These are phyloP conservation scores for Cordyceps farinosa DNA, from an alignment of 2,329 filamentous ascomycete genomes.

Conservation along the genomic window DNA sequence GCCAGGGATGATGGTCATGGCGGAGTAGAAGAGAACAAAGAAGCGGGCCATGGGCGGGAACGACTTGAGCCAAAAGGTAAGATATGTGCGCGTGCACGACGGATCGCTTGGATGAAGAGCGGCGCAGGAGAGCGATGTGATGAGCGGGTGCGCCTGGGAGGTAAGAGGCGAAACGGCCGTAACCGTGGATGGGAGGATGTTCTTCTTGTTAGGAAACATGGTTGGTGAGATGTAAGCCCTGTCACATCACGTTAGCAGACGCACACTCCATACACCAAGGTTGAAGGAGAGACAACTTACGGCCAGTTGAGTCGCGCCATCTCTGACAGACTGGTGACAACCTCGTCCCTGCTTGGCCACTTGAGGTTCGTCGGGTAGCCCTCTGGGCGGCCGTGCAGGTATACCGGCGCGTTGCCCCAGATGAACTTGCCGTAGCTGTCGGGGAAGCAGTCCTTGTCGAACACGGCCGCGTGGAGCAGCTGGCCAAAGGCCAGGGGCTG, in stretches of 20 bases:
- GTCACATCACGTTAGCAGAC: slow-evolving; percentile 17
- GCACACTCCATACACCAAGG: background rate
- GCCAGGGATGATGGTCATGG: slow-evolving; percentile 62
- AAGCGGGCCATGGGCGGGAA: slow-evolving; percentile 77
- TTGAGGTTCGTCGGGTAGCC: slow-evolving; percentile 61
- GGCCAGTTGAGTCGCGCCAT: slow-evolving; percentile 85
- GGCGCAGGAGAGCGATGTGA: slow-evolving; percentile 81
- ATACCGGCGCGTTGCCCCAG: slow-evolving; percentile 72
- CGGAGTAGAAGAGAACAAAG: slow-evolving; percentile 70
- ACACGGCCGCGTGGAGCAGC: slow-evolving; percentile 70
- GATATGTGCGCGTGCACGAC: slow-evolving; percentile 80
- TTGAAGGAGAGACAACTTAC: slow-evolving; percentile 43
- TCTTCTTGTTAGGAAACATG: slow-evolving; percentile 69
- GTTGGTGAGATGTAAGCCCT: slow-evolving; percentile 80
- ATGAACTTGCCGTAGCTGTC: slow-evolving; percentile 40
- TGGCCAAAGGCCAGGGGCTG: slow-evolving; percentile 75
- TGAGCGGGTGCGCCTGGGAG: slow-evolving; percentile 79
- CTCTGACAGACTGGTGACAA: slow-evolving; percentile 75
- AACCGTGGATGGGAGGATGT: slow-evolving; percentile 64
- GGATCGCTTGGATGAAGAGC: slow-evolving; percentile 84
- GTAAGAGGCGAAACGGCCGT: slow-evolving; percentile 71
- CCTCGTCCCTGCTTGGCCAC: slow-evolving; percentile 74
- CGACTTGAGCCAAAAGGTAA: slow-evolving; percentile 81
- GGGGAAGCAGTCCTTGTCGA: slow-evolving; percentile 72
- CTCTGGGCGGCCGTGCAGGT: slow-evolving; percentile 69